phyloP scores from a whole-genome alignment of 169 alveolate genomes.

The Plasmodium inui region DNA sequence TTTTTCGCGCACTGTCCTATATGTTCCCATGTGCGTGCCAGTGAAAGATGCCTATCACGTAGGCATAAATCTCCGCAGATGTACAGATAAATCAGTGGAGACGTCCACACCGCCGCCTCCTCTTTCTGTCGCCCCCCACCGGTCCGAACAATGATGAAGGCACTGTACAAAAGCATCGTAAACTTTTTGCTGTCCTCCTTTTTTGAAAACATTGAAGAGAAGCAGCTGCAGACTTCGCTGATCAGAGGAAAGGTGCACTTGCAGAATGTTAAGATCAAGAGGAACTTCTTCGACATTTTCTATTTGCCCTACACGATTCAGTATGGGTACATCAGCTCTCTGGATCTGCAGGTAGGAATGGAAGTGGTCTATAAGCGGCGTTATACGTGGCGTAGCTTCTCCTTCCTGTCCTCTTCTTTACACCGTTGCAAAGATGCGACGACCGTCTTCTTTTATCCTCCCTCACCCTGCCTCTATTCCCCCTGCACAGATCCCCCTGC shows the following conservation, averaged over 20 bases:
- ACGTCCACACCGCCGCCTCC: not conserved
- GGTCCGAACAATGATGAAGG: conserved; percentile 49
- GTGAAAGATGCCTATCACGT: not conserved
- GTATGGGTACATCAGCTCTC: conserved; percentile 64
- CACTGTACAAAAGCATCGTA: conserved; percentile 49
- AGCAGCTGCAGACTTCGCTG: conserved; percentile 55
- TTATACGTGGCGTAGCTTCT: not conserved
- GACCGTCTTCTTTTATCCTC: not conserved
- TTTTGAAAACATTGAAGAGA: conserved; percentile 65
- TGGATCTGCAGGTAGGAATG: conserved; percentile 69
- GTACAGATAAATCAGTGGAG: not conserved
- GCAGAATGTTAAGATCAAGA: conserved; percentile 61
- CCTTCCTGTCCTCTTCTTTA: not conserved
- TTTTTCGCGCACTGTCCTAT: not conserved
- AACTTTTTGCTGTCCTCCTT: conserved; percentile 59
- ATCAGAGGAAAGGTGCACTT: conserved; percentile 58
- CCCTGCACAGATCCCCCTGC: conserved; percentile 21
- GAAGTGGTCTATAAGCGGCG: not conserved
- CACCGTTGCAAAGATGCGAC: not conserved
- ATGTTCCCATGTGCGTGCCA: not conserved
- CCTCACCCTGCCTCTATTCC: too few relatives aligned
- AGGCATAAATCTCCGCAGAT: too few relatives aligned
- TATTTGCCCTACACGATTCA: conserved; percentile 54
- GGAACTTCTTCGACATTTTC: conserved; percentile 17
- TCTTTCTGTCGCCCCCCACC: not conserved